A percentile compares a stretch with the other conserved stretches of the same genome.
phyloP scores from a whole-genome alignment of 257 asterid species.

The Petunia secreta region DNA sequence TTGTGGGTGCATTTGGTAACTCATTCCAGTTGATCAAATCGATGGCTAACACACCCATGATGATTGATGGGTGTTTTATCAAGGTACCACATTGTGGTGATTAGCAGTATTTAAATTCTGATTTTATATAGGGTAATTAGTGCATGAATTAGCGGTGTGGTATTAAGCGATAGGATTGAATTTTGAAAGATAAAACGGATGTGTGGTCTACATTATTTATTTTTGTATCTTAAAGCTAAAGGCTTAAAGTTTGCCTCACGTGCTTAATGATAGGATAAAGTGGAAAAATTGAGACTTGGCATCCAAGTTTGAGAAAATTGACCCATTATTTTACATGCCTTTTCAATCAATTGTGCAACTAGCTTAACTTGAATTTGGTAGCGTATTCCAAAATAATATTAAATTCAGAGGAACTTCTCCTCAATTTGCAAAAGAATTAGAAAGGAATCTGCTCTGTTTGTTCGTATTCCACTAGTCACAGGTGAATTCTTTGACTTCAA shows the following conservation, averaged over 20 bases:
- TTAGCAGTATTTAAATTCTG: too few relatives aligned
- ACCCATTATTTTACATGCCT: background rate
- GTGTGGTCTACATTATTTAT: too few relatives aligned
- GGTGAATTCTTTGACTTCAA: background rate
- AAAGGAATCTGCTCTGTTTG: background rate
- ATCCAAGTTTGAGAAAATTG: slow-evolving; percentile 8
- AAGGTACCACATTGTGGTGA: too few relatives aligned
- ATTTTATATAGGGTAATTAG: too few relatives aligned
- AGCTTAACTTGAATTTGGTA: too few relatives aligned
- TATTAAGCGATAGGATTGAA: too few relatives aligned
- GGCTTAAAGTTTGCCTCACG: background rate
- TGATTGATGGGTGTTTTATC: too few relatives aligned
- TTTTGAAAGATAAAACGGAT: too few relatives aligned
- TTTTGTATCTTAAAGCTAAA: background rate
- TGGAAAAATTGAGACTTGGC: background rate
- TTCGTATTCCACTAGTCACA: slow-evolving; percentile 6
- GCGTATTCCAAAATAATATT: background rate
- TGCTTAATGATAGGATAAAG: background rate
- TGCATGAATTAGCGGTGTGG: too few relatives aligned
- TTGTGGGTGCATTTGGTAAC: too few relatives aligned
- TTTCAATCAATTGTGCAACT: background rate
- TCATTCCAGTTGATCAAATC: too few relatives aligned
- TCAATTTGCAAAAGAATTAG: background rate
- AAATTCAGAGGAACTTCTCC: background rate
- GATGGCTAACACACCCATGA: too few relatives aligned